These are phyloP conservation scores for Trypanosoma vivax DNA, from an alignment of 208 protist species.

Conservation along the genomic window DNA sequence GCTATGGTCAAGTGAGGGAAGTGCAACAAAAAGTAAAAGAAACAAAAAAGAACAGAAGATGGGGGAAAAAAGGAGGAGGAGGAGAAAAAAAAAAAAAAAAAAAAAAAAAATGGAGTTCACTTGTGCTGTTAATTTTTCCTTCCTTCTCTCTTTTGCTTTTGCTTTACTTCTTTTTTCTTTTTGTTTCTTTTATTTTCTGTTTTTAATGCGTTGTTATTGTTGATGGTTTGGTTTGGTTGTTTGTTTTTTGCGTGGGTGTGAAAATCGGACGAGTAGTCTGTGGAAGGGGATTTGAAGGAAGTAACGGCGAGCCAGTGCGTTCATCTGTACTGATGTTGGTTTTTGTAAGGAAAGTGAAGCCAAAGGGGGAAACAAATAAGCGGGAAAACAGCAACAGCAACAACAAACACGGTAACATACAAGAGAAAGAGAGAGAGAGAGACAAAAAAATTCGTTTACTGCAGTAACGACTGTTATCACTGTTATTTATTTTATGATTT, in stretches of 20 bases:
- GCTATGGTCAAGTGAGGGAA: too few relatives aligned
- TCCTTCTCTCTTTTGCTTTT: neutral
- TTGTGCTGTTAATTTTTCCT: too few relatives aligned
- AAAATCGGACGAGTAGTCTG: neutral
- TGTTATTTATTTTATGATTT: conserved; percentile 18
- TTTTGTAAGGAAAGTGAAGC: neutral
- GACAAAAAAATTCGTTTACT: conserved; percentile 6
- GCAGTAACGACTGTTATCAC: conserved; percentile 8
- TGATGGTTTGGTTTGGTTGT: conserved; percentile 3
- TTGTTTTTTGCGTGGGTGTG: neutral
- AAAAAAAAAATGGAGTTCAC: too few relatives aligned
- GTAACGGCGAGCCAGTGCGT: neutral
- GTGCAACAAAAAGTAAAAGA: too few relatives aligned
- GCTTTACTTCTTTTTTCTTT: neutral
- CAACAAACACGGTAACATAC: neutral
- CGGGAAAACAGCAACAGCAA: neutral
- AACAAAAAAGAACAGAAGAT: too few relatives aligned
- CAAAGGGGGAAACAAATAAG: conserved; percentile 2
- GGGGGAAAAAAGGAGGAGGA: too few relatives aligned
- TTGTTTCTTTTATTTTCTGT: conserved; percentile 10
- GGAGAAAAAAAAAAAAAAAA: too few relatives aligned
- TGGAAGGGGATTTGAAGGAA: neutral
- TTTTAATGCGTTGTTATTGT: neutral
- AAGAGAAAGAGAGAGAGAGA: neutral
- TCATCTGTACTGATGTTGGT: neutral